Conservation (phyloP, 2,329 filamentous ascomycete genomes). For the Zymoseptoria ardabiliae region DNA sequence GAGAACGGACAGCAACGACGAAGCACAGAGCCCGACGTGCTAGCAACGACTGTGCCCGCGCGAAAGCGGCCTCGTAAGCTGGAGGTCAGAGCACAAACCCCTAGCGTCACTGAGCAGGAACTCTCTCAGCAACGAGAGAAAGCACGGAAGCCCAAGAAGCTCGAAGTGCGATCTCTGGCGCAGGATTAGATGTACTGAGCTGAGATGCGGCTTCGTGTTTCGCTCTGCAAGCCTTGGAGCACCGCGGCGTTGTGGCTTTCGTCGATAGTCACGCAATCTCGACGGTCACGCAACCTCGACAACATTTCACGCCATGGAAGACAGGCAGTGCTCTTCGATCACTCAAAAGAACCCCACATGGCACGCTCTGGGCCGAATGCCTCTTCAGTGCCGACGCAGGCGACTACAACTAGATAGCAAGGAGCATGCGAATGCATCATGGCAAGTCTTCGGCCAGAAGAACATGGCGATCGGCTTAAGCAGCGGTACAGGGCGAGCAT, state of each 20-base stretch:
- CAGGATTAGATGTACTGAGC: background rate
- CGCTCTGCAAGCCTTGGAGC: background rate
- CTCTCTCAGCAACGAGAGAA: background rate
- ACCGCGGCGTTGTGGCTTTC: background rate
- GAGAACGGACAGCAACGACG: background rate
- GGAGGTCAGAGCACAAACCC: conserved; percentile 7
- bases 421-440: no score
- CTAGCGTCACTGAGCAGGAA: background rate
- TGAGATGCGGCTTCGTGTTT: background rate
- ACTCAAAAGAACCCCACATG: no score
- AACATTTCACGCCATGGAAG: background rate
- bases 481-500: no score
- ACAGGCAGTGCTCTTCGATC: no score
- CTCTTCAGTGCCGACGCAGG: no score
- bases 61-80: conserved; percentile 18
- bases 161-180: conserved; percentile 2
- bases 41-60: background rate
- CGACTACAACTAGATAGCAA: no score
- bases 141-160: conserved; percentile 4
- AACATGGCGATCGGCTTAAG: no score
- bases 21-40: background rate
- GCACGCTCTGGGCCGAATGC: no score
- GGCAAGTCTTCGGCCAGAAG: no score
- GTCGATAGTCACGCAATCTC: background rate
- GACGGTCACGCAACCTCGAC: background rate